Evolutionary conservation across 306 rosid species (phyloP).

Genomic region (Quercus cerris): DNA sequence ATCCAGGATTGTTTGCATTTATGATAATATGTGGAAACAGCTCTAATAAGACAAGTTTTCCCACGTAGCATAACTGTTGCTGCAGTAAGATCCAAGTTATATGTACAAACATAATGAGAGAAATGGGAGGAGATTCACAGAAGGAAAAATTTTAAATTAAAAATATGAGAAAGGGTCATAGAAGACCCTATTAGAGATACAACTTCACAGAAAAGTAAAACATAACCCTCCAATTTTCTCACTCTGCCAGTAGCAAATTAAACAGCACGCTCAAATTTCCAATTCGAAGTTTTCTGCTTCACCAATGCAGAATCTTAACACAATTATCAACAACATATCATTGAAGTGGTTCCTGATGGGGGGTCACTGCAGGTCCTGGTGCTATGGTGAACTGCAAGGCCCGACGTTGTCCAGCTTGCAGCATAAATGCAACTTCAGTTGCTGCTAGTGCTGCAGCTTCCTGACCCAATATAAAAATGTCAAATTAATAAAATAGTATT

Average conservation of each 20-base stretch:
- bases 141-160: not conserved
- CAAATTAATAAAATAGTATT: not conserved
- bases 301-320: constrained; percentile 2
- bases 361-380: constrained; percentile 34
- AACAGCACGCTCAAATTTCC: constrained; percentile 13
- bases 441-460: constrained; percentile 42
- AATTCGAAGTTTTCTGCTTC: constrained; percentile 1
- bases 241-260: constrained; percentile 9
- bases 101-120: constrained; percentile 13
- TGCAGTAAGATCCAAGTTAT: not conserved
- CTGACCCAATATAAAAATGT: constrained; percentile 29
- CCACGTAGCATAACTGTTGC: constrained; percentile 6
- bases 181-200: constrained; percentile 15
- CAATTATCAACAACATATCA: constrained; percentile 5
- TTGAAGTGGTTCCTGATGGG: constrained; percentile 34
- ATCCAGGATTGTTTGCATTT: constrained; percentile 14
- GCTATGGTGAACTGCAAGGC: constrained; percentile 41
- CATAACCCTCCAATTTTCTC: constrained; percentile 20
- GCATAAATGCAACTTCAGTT: constrained; percentile 45
- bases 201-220: constrained; percentile 1
- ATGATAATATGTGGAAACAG: constrained; percentile 10
- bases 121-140: not conserved
- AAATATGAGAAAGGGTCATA: not conserved
- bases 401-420: constrained; percentile 38
- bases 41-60: not conserved